Percentiles rank a stretch among this genome's conserved stretches.
Evolutionary conservation across 495 filamentous ascomycete genomes (phyloP).

Genomic region (Tuber calosporum): DNA sequence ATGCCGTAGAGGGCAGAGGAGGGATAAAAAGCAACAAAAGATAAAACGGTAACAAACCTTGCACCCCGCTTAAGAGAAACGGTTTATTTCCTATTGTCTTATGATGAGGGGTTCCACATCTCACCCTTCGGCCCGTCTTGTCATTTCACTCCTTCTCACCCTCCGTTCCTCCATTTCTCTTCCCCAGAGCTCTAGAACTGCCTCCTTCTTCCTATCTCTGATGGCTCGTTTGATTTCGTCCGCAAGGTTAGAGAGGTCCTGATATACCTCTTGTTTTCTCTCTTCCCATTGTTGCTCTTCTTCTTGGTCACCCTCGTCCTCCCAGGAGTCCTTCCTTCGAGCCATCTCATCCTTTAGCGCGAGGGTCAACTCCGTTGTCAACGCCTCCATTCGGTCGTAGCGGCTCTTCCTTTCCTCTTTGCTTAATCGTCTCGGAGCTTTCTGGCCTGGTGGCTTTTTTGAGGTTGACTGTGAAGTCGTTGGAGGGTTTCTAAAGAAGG

Average conservation of each 20-base stretch:
- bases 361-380: conserved; percentile 63
- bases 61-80: conserved; percentile 19
- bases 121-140: conserved; percentile 11
- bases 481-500: conserved; percentile 7
- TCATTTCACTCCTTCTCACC: conserved; percentile 15
- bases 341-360: conserved; percentile 48
- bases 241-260: conserved; percentile 28
- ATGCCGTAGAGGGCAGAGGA: background rate
- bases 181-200: conserved; percentile 37
- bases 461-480: conserved; percentile 1
- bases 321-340: conserved; percentile 39
- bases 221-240: conserved; percentile 36
- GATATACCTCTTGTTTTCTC: conserved; percentile 39
- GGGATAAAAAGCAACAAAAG: conserved; percentile 7
- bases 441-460: background rate
- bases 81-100: conserved; percentile 4
- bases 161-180: conserved; percentile 36
- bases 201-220: conserved; percentile 38
- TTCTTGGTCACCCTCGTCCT: conserved; percentile 36
- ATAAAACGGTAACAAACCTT: conserved; percentile 24
- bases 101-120: conserved; percentile 3
- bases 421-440: conserved; percentile 19
- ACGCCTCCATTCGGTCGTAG: conserved; percentile 55
- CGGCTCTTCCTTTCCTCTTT: conserved; percentile 28
- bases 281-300: conserved; percentile 43